These are phyloP conservation scores for Eucalyptus albens DNA, from an alignment of 345 rosid genomes.

Conservation along the genomic window DNA sequence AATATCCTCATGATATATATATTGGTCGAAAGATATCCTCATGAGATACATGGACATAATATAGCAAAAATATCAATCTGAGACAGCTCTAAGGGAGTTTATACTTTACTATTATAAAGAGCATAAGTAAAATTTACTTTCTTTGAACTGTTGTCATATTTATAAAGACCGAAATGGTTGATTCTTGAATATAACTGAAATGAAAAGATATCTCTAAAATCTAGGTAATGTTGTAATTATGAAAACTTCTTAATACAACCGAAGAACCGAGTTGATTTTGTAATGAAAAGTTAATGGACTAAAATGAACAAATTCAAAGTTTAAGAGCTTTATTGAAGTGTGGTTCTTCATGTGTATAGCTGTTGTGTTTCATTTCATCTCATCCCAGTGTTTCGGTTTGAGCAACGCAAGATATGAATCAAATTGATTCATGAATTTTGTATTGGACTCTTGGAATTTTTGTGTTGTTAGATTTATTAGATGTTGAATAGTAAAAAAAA, in stretches of 20 bases:
- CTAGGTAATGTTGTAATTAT: background rate
- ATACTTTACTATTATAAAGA: too few relatives aligned
- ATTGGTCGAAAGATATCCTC: background rate
- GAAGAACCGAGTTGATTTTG: background rate
- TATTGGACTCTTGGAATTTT: background rate
- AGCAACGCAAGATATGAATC: background rate
- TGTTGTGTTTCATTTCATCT: background rate
- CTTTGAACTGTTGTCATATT: too few relatives aligned
- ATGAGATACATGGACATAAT: background rate
- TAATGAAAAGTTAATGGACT: background rate
- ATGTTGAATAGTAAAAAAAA: constrained; percentile 1
- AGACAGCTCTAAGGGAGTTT: background rate
- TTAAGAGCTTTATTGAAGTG: background rate
- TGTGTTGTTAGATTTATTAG: constrained; percentile 1
- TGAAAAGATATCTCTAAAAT: background rate
- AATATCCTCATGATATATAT: background rate
- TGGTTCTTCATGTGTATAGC: background rate
- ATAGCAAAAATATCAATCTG: background rate
- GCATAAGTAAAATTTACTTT: background rate
- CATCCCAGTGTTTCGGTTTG: background rate
- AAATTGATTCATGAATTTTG: background rate
- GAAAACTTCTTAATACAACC: background rate
- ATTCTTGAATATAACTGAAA: too few relatives aligned
- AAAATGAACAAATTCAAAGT: too few relatives aligned
- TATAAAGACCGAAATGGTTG: background rate